Percentiles rank a stretch among this genome's conserved stretches.
Conservation (phyloP, 2,329 filamentous ascomycete genomes). For the Lasiodiplodia citricola region DNA sequence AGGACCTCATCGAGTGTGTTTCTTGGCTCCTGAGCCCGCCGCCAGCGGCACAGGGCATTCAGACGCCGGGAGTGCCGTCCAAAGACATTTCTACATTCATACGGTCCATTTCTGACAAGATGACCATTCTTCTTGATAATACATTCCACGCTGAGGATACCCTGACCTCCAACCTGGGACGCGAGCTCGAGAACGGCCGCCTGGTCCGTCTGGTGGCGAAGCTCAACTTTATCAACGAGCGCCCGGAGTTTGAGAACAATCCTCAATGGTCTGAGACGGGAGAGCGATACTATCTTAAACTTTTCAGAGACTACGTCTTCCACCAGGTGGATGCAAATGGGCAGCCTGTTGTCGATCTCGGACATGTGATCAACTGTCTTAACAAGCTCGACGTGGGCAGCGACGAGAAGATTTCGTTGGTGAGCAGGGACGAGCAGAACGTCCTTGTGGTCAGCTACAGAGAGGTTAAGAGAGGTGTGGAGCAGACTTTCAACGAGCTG, state of each 20-base stretch:
- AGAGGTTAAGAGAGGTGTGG: constrained; percentile 74
- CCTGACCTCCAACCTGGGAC: constrained; percentile 71
- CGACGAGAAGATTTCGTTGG: constrained; percentile 83
- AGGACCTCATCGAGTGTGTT: constrained; percentile 78
- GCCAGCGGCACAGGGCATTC: constrained; percentile 48
- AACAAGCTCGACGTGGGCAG: constrained; percentile 92
- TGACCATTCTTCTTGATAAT: constrained; percentile 76
- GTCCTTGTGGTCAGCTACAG: constrained; percentile 88
- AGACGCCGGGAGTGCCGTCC: constrained; percentile 42
- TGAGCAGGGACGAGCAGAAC: constrained; percentile 89
- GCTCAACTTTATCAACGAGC: constrained; percentile 85
- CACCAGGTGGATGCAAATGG: constrained; percentile 90
- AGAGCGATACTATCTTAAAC: constrained; percentile 87
- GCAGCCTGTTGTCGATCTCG: constrained; percentile 82
- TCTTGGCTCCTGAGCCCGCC: constrained; percentile 78
- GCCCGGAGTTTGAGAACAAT: constrained; percentile 81
- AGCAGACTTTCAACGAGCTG: constrained; percentile 66
- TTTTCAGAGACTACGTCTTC: constrained; percentile 97
- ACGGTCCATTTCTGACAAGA: constrained; percentile 75
- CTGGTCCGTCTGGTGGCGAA: constrained; percentile 82
- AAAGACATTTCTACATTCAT: constrained; percentile 84
- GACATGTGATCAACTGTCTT: constrained; percentile 82
- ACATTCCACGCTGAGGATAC: constrained; percentile 80
- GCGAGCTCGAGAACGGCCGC: constrained; percentile 89
- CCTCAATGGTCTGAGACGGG: constrained; percentile 86